These are phyloP conservation scores for Friedmanniomyces simplex DNA, from an alignment of 495 filamentous ascomycete genomes.

Conservation along the genomic window DNA sequence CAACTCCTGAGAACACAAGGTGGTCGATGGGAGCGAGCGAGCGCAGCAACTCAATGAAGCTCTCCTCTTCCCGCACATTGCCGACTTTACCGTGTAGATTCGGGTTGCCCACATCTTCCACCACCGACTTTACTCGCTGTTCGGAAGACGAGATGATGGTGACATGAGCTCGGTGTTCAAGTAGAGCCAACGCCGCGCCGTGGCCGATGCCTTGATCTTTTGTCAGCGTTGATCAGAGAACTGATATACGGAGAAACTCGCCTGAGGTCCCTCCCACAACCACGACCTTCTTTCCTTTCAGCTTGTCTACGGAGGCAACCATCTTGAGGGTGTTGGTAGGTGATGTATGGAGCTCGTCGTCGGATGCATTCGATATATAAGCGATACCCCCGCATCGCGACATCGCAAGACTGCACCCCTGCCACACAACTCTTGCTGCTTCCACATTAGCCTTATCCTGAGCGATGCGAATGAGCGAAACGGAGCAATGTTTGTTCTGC, in stretches of 20 bases:
- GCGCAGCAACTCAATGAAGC: constrained; percentile 28
- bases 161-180: constrained; percentile 14
- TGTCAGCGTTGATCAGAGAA: not conserved
- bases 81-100: constrained; percentile 26
- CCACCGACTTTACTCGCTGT: constrained; percentile 25
- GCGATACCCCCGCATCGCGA: not conserved
- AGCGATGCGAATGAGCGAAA: too few relatives aligned
- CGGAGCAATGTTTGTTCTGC: too few relatives aligned
- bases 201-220: not conserved
- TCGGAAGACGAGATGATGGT: constrained; percentile 16
- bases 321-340: too few relatives aligned
- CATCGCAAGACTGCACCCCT: not conserved
- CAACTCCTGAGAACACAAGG: constrained; percentile 36
- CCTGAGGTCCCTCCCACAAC: constrained; percentile 7
- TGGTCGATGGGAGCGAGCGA: constrained; percentile 34
- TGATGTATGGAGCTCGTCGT: too few relatives aligned
- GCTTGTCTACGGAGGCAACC: constrained; percentile 7
- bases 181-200: constrained; percentile 10
- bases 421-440: too few relatives aligned
- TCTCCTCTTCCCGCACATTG: constrained; percentile 33
- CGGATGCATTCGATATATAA: not conserved
- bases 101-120: constrained; percentile 21
- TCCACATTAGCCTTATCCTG: too few relatives aligned
- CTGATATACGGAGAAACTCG: not conserved
- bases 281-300: constrained; percentile 6